Conservation (phyloP, 2,329 filamentous ascomycete species). For the Aspergillus unguis region DNA sequence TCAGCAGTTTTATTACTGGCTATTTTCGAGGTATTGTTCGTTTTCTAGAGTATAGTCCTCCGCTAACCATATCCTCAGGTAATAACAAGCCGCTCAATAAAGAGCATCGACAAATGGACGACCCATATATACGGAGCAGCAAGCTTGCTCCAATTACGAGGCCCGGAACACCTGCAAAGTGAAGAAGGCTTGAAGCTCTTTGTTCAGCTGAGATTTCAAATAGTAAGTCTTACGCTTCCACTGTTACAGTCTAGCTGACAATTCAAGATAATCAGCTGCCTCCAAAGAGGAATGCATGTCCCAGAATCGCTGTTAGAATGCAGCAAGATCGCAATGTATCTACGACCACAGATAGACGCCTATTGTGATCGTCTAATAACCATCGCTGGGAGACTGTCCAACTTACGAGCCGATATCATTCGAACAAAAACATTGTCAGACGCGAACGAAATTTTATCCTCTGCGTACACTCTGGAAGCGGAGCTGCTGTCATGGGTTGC, state of each 20-base stretch:
- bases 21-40: slow-evolving; percentile 56
- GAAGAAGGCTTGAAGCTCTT: slow-evolving; percentile 52
- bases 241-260: not conserved
- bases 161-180: slow-evolving; percentile 35
- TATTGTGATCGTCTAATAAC: slow-evolving; percentile 30
- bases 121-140: slow-evolving; percentile 60
- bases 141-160: slow-evolving; percentile 53
- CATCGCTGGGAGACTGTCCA: slow-evolving; percentile 29
- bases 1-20: slow-evolving; percentile 58
- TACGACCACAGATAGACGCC: slow-evolving; percentile 26
- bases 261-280: slow-evolving; percentile 35
- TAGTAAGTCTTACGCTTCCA: slow-evolving; percentile 41
- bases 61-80: slow-evolving; percentile 26
- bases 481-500: slow-evolving; percentile 34
- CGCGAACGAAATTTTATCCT: slow-evolving; percentile 29
- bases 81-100: slow-evolving; percentile 41
- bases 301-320: slow-evolving; percentile 33
- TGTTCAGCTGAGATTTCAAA: slow-evolving; percentile 55
- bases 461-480: slow-evolving; percentile 32
- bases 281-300: slow-evolving; percentile 31
- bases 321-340: slow-evolving; percentile 27
- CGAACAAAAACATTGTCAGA: slow-evolving; percentile 21
- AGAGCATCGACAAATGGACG: slow-evolving; percentile 51
- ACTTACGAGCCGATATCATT: slow-evolving; percentile 34
- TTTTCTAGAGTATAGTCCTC: not conserved